Base-by-base conservation (phyloP, 1,139 yeast species). In the Scheffersomyces stambukii region DNA sequence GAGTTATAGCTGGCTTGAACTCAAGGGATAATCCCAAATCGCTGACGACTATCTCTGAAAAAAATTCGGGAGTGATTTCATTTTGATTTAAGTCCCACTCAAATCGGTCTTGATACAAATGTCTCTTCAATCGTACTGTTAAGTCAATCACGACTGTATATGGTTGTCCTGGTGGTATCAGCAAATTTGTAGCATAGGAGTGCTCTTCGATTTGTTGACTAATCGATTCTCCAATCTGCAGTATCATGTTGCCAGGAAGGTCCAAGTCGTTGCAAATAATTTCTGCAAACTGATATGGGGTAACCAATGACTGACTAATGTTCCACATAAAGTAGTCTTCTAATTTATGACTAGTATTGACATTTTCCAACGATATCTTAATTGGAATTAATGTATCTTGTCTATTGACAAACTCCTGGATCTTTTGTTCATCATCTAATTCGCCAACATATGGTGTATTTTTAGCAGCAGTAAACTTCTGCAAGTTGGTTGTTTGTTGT, bases 311-410 rank as follows among this genome's bases (percentile, higher is more conserved):
- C 48, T 91, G 97, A 46, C 81, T 78, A 25, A 84, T 48, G 49
- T 91, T 88, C 98, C 98, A 91, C 72, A 89, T 71, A 46, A 93
- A 79, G 37, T 78, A 77, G 48, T 91, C 99, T 13, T 76, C 78
- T 16, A 89, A 67, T 35, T 83, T 75, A 21, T 64, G 60, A 10
- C 55, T 60, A 14, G 77, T 73, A 19, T 74, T 72, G 33, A 81
- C 80, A 38, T 78, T 75, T 39, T 86, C 96, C 21, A 89, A 54
- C 33, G 76, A 77, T 21, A 93, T 58, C 38, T 86, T 75, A 18
- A 91, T 79, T 2, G 99, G 98, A 14, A 91, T 77, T 28, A 88
- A 60, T 3, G 73, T 54, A 27, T 64, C 64, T 54, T 65, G 33
- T 43, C 56, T 38, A 31, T 49, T 37, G 38, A 51, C 40, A 39